Evolutionary conservation across 805 yeast species (phyloP), one percentile per base, ranked within the genome.

Genomic region (Nakazawaea holstii): DNA sequence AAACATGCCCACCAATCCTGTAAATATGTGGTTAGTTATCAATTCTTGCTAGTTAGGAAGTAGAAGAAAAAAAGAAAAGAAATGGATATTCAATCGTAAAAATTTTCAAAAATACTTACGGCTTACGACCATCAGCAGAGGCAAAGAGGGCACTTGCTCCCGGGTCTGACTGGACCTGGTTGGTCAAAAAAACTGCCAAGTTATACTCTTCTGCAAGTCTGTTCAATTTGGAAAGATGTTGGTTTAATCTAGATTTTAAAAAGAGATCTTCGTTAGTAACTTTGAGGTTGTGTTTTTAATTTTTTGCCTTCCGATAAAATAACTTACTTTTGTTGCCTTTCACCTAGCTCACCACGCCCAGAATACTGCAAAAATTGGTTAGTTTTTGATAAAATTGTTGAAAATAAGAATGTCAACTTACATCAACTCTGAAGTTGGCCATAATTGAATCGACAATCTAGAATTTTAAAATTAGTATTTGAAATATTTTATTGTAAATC

Each of bases 101-200:
- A 24, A 13, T 38, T 20, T 20, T 24, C 26, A 6, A 1, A n/a
- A 28, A 15, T n/a, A 57, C 69, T 52, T 50, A 66, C 51, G 94
- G 92, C 61, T 86, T 86, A 56, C 89, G 77, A 6, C 92, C 91
- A 64, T 86, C 92, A 8, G 89, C 90, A 45, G 87, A 75, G 29
- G 84, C 89, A 76, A 86, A 85, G 20, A 82, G 67, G 0, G 90
- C 83, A 54, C 83, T 78, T 1, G 92, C 94, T 51, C 90, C 92
- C 6, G 90, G 92, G 60, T 86, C 92, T 7, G 90, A 85, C 52
- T 85, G 92, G 13, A 85, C 90, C 60, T 85, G 92, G 55, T 85
- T 85, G 1, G 83, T 79, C 67, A 85, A 76, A 46, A 85, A 81
- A 0, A 85, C 85, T 0, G 92, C 92, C 44, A 84, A 71, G 45